Base-by-base conservation (phyloP, 2,329 filamentous ascomycete species). In the Epichloe gansuensis region DNA sequence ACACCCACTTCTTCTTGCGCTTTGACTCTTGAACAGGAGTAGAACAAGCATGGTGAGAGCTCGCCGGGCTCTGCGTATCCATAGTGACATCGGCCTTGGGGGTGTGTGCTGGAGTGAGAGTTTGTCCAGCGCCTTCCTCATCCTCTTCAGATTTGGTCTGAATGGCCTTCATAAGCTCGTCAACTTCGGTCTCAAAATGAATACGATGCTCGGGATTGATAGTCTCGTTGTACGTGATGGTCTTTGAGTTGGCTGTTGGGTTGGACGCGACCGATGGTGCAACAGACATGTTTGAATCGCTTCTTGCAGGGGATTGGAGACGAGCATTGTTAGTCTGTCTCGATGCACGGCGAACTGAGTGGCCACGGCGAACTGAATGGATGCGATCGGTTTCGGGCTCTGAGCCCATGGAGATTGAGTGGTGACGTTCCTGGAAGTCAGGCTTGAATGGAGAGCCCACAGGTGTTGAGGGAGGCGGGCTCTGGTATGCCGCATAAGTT, bases 111-210 rank as follows among this genome's bases (percentile, higher is more conserved):
- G 60, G 60, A 8, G 60, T 62, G 9, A 46, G 44, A 7, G 48
- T 61, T 42, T 63, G 63, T 55, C 66, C 56, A 51, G 57, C 51
- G 56, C 59, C 59, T 52, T 61, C 38, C 8, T 60, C 60, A 6
- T 70, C 63, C 17, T 67, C 66, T 13, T 74, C 70, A 23, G 75
- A 69, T 62, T 85, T 86, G 45, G 80, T 73, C 66, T 95, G 90
- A 46, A 96, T 91, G 0, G 85, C 81, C 67, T 85, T 89, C 89
- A 96, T 95, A 43, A 97, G 71, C 43, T 82, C 83, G 65, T 96
- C 91, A 39, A 96, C 83, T 54, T 88, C 81, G 0, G 90, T 95
- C n/a, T 80, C 77, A 65, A 91, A 91, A 55, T 79, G 76, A 41
- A 81, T 70, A n/a, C 78, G 72, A 25, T 75, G 67, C 1, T 72